A percentile compares a stretch with the other conserved stretches of the same genome.
These are phyloP conservation scores for Ambrosia trifida DNA, from an alignment of 129 eudicot genomes.

Conservation along the genomic window DNA sequence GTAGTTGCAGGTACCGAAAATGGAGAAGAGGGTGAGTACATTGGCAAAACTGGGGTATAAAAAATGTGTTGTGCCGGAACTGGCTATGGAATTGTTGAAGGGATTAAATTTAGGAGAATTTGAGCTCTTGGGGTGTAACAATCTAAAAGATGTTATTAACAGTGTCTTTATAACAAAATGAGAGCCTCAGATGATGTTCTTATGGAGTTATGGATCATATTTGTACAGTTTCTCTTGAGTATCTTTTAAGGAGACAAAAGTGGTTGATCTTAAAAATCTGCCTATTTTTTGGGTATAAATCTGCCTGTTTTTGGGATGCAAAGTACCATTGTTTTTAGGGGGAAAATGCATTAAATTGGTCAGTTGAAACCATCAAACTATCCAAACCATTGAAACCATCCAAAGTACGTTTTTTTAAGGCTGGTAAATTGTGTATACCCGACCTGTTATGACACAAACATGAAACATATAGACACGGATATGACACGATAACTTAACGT, in stretches of 20 bases:
- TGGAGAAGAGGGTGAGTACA: slow-evolving; percentile 80
- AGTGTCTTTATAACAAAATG: slow-evolving; percentile 46
- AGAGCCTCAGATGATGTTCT: slow-evolving; percentile 13
- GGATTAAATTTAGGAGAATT: slow-evolving; percentile 41
- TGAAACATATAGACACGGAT: too few species aligned
- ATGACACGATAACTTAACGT: too few species aligned
- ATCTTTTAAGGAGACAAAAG: background rate
- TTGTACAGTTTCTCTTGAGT: slow-evolving; percentile 3
- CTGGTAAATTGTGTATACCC: too few species aligned
- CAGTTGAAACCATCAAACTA: too few species aligned
- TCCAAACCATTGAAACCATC: too few species aligned
- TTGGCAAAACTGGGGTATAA: slow-evolving; percentile 79
- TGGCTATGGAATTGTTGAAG: slow-evolving; percentile 43
- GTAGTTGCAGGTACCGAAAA: slow-evolving; percentile 59
- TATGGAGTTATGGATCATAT: slow-evolving; percentile 23
- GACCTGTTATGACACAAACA: too few species aligned
- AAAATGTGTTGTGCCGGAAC: slow-evolving; percentile 71
- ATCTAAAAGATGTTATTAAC: slow-evolving; percentile 81
- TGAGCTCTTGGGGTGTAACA: slow-evolving; percentile 67
- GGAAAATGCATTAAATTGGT: too few species aligned
- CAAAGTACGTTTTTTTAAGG: too few species aligned
- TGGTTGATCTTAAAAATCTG: background rate
- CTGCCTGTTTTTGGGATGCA: too few species aligned
- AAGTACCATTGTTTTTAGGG: too few species aligned
- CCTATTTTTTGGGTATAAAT: background rate